Conservation (phyloP, 164 flowering plant species). For the Houttuynia cordata region DNA sequence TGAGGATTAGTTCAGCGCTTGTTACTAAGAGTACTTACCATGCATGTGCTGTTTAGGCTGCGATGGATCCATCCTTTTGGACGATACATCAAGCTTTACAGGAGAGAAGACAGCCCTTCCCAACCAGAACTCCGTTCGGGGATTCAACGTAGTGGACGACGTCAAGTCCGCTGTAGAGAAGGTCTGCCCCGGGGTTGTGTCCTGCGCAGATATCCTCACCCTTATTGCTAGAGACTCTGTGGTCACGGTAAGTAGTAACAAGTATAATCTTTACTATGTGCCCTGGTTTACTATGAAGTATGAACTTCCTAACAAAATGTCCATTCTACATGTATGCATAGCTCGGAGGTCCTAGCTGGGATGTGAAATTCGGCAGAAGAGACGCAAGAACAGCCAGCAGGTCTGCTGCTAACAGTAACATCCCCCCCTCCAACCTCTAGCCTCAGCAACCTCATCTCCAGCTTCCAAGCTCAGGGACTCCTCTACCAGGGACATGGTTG, state of each 20-base stretch:
- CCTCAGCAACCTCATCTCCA: conserved; percentile 16
- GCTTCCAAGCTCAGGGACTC: conserved; percentile 22
- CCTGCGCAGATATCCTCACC: conserved; percentile 37
- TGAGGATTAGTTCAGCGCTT: no score
- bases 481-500: conserved; percentile 23
- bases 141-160: conserved; percentile 27
- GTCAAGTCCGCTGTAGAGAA: conserved; percentile 22
- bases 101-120: conserved; percentile 28
- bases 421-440: conserved; percentile 23
- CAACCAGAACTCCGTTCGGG: conserved; percentile 19
- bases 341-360: conserved; percentile 30
- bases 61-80: conserved; percentile 28
- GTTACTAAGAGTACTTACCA: no score
- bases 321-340: no score
- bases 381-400: conserved; percentile 30
- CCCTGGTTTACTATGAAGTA: no score
- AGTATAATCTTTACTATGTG: no score
- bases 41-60: conserved; percentile 14
- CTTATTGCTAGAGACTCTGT: conserved; percentile 26
- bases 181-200: conserved; percentile 27
- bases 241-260: conserved; percentile 11
- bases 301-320: no score
- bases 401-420: conserved; percentile 20
- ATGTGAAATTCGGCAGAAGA: conserved; percentile 26
- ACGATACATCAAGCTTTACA: conserved; percentile 17